A percentile compares a stretch with the other conserved stretches of the same genome.
These are phyloP conservation scores for Cytospora paraplurivora DNA, from an alignment of 2,329 filamentous ascomycete genomes.

Conservation along the genomic window DNA sequence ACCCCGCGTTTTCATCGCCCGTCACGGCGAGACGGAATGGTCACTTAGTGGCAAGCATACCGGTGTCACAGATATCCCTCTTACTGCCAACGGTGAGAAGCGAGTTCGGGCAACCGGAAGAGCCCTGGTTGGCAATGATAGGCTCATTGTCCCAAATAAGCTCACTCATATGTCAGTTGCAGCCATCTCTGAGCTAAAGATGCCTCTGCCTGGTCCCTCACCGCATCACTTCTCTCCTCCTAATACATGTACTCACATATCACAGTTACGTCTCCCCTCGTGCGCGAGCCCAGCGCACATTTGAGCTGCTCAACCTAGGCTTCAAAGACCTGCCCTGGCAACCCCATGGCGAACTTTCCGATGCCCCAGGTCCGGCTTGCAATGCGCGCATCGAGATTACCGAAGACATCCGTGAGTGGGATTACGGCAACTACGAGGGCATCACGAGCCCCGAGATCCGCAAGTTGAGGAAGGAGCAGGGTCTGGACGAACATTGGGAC, in stretches of 20 bases:
- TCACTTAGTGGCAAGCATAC: conserved; percentile 86
- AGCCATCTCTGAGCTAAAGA: neutral
- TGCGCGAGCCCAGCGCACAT: conserved; percentile 81
- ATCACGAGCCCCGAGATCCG: conserved; percentile 72
- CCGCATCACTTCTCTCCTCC: conserved; percentile 1
- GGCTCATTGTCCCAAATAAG: conserved; percentile 80
- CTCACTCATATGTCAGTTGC: conserved; percentile 75
- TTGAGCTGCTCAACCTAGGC: conserved; percentile 81
- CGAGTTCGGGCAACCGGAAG: conserved; percentile 75
- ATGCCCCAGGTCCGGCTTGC: conserved; percentile 49
- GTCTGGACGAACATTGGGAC: conserved; percentile 67
- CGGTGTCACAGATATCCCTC: conserved; percentile 79
- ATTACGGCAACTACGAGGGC: conserved; percentile 86
- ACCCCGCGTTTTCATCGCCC: conserved; percentile 77
- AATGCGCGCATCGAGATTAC: conserved; percentile 66
- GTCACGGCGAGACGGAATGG: conserved; percentile 96
- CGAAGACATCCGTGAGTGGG: conserved; percentile 78
- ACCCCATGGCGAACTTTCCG: conserved; percentile 43
- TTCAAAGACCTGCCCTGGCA: conserved; percentile 75
- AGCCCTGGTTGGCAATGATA: conserved; percentile 80
- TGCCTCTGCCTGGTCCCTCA: no score
- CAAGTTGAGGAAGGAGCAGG: conserved; percentile 56
- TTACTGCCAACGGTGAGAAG: conserved; percentile 80
- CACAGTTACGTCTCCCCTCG: conserved; percentile 81
- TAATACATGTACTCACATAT: conserved; percentile 19